These are phyloP conservation scores for Sphaerulina musiva DNA, from an alignment of 2,329 filamentous ascomycete species.

Conservation along the genomic window DNA sequence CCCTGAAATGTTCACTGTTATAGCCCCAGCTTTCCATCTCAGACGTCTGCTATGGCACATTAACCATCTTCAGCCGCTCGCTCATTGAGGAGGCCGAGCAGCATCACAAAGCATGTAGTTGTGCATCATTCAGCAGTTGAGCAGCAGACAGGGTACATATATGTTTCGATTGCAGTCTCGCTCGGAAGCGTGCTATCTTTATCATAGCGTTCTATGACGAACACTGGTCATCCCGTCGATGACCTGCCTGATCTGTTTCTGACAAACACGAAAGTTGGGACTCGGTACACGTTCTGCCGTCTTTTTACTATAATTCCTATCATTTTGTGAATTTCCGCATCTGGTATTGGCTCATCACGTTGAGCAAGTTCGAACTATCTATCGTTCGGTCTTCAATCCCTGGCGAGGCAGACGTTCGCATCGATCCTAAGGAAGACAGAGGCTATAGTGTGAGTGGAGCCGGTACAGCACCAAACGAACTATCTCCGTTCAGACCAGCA, in stretches of 20 bases:
- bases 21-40: too few relatives aligned
- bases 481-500: slow-evolving; percentile 29
- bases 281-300: not conserved
- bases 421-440: not conserved
- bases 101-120: too few relatives aligned
- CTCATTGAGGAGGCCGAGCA: not conserved
- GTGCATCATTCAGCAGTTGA: not conserved
- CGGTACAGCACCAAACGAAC: slow-evolving; percentile 32
- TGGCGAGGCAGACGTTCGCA: not conserved
- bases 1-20: too few relatives aligned
- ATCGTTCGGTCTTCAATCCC: not conserved
- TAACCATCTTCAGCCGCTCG: not conserved
- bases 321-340: too few relatives aligned
- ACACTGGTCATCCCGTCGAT: too few relatives aligned
- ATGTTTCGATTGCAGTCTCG: not conserved
- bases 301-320: not conserved
- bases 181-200: not conserved
- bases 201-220: too few relatives aligned
- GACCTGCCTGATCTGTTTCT: too few relatives aligned
- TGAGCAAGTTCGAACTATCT: not conserved
- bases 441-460: slow-evolving; percentile 28
- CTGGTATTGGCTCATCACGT: too few relatives aligned
- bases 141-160: not conserved
- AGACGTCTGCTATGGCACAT: too few relatives aligned
- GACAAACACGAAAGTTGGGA: too few relatives aligned